A percentile compares a stretch with the other conserved stretches of the same genome.
Conservation (phyloP, 768 basidiomycete species). For the Pleurotus ostreatus region DNA sequence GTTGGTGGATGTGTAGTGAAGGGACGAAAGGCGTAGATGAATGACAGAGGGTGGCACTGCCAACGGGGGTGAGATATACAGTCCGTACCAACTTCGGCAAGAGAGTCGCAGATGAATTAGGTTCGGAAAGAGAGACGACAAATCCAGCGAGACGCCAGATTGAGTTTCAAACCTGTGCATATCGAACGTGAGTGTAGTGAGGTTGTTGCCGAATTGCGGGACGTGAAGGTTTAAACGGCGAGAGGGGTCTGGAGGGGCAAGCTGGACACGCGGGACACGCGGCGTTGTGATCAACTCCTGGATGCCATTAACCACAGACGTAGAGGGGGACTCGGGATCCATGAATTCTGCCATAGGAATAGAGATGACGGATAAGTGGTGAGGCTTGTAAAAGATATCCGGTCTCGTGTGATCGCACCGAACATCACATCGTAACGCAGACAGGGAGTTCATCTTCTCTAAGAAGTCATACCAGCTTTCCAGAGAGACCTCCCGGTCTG, state of each 20-base stretch:
- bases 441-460: not conserved
- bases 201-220: not conserved
- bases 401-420: not conserved
- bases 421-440: not conserved
- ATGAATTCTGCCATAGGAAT: not conserved
- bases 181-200: not conserved
- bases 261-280: no score
- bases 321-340: not conserved
- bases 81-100: not conserved
- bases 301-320: no score
- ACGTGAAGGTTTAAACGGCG: not conserved
- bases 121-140: not conserved
- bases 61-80: not conserved
- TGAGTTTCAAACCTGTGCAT: not conserved
- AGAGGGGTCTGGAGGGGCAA: not conserved
- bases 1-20: no score
- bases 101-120: not conserved
- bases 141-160: not conserved
- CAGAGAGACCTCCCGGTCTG: not conserved
- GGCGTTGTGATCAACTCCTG: not conserved
- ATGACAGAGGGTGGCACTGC: not conserved
- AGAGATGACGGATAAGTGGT: not conserved
- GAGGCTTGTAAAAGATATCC: not conserved
- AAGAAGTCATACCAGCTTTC: not conserved
- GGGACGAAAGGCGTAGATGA: not conserved